Base-by-base conservation (phyloP, 2,329 filamentous ascomycete genomes). In the Trichoderma oligosporum region DNA sequence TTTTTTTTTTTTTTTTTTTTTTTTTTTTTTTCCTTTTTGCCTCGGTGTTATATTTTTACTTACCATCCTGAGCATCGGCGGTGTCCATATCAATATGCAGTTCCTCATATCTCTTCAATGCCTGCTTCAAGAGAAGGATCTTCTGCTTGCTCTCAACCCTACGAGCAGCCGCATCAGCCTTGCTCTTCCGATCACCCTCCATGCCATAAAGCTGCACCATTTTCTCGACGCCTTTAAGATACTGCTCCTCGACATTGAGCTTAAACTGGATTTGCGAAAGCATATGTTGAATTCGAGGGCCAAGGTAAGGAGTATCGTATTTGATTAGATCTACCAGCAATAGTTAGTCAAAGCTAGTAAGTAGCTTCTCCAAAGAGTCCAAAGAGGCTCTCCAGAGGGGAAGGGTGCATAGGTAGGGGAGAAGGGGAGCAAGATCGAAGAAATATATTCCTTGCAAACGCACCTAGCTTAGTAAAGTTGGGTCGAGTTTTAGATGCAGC, bases 261-360 rank as follows among this genome's bases (percentile, higher is more conserved):
- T 99, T 99, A 79, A 99, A 99, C 74, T 97, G 91, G 62, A 99
- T 87, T 73, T 99, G 94, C 46, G 94, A 96, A 68, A 99, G 79
- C 94, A 99, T 99, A 68, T 97, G 88, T 77, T 99, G 94, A 68
- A 99, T 99, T 65, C 95, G 91, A 60, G 94, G 93, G 31, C 94
- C 94, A 61, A 99, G 86, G 71, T 97, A 90, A 16, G 89, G 89
- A 29, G 92, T 97, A 71, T 99, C 94, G 75, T 95, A 96, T 84
- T 97, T 97, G 77, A 99, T 97, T 62, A 99, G 79, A 75, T 99
- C 94, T 97, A 60, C 2, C 24, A 20, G 42, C 22, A 8, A 46
- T 51, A 22, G 42, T 53, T 47, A 56, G 56, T 52, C 18, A 20
- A 22, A 38, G 16, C 24, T 38, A 22, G 24, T 36, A 46, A n/a